Conservation (phyloP, 495 filamentous ascomycete genomes). For the Podospora sp. region DNA sequence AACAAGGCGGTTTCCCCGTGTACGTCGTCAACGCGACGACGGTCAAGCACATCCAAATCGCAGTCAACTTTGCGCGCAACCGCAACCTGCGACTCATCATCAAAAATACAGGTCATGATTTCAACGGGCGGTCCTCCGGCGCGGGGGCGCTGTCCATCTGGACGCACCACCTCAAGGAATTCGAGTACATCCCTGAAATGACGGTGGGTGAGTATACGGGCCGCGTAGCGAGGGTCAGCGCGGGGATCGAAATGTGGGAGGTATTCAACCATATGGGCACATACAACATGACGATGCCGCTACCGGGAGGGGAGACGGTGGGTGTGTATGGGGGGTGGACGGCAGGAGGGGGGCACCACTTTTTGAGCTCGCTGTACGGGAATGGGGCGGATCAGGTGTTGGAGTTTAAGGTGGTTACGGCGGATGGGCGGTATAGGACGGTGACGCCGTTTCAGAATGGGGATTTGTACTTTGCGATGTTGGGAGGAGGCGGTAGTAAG, state of each 20-base stretch:
- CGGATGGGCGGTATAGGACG: constrained; percentile 53
- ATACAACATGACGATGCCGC: constrained; percentile 40
- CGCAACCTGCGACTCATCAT: constrained; percentile 59
- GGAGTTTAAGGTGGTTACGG: constrained; percentile 55
- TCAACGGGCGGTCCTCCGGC: constrained; percentile 54
- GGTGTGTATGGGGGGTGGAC: constrained; percentile 40
- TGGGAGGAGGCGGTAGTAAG: constrained; percentile 52
- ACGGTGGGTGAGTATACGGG: constrained; percentile 43
- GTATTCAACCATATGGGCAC: constrained; percentile 39
- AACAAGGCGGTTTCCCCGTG: constrained; percentile 58
- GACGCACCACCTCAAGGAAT: constrained; percentile 56
- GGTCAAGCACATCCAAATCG: constrained; percentile 56
- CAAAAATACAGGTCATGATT: constrained; percentile 71
- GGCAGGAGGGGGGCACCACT: constrained; percentile 55
- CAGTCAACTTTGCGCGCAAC: constrained; percentile 62
- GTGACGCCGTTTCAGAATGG: constrained; percentile 50
- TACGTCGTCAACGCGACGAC: constrained; percentile 60
- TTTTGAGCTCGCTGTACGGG: constrained; percentile 54
- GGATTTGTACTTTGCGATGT: constrained; percentile 59
- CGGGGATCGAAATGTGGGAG: constrained; percentile 48
- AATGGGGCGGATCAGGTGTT: constrained; percentile 55
- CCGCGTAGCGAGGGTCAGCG: constrained; percentile 44
- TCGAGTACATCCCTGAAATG: constrained; percentile 43
- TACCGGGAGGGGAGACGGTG: constrained; percentile 46
- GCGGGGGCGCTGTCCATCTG: constrained; percentile 59